Evolutionary conservation across 208 protist species (phyloP).

Genomic region (Histomonas meleagridis): DNA sequence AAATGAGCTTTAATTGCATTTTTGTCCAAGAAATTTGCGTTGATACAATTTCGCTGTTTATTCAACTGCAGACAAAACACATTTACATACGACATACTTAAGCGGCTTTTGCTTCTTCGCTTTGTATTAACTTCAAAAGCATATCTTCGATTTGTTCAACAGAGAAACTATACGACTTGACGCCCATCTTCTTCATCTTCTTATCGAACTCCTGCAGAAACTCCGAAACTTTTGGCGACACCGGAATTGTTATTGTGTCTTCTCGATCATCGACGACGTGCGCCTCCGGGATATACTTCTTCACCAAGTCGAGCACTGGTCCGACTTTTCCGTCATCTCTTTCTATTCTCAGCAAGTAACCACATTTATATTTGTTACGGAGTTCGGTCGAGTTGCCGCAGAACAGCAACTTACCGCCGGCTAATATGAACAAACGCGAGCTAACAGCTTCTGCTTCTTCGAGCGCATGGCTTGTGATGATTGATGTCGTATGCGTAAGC

Average conservation of each 20-base stretch:
- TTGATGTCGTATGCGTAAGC: neutral
- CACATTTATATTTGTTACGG: neutral
- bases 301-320: neutral
- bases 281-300: neutral
- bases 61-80: no score
- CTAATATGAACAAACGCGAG: neutral
- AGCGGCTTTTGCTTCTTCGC: neutral
- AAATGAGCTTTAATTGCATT: no score
- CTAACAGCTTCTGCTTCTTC: slow-evolving; percentile 22
- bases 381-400: neutral
- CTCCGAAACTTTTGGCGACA: neutral
- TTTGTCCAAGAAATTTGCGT: no score
- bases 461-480: neutral
- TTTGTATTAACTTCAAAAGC: neutral
- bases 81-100: no score
- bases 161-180: neutral
- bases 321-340: neutral
- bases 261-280: neutral
- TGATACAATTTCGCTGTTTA: no score
- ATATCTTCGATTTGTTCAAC: neutral
- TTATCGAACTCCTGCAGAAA: neutral
- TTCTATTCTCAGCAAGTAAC: neutral
- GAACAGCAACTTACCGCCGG: neutral
- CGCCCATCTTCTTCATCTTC: no score
- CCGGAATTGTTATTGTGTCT: neutral